Base-by-base conservation (phyloP, 164 flowering plant species). In the Chimonanthus salicifolius region DNA sequence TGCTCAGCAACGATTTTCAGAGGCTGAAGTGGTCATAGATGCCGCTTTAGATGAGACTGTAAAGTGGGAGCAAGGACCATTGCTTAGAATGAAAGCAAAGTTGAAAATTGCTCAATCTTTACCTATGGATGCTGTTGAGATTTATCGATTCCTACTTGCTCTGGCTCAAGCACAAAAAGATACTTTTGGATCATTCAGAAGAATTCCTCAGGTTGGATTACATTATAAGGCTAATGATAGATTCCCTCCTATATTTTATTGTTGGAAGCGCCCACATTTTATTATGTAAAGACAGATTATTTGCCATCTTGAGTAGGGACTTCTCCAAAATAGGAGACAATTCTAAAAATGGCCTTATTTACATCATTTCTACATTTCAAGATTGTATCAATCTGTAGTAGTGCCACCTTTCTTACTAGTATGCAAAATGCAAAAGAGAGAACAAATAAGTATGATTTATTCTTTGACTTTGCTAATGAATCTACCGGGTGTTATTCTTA, bases 21-120 rank as follows among this genome's bases (percentile, higher is more conserved):
- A 95, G 78, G 97, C 97, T 18, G 91, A 87, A 78, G 89, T 88
- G 69, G 97, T 93, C 7, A 88, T 78, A 62, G 99, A 89, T 85
- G 98, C 98, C 49, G 99, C 99, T 74, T 84, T 95, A 78, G 97
- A 93, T 77, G 98, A 93, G 83, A 93, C 98, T 69, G 83, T 92
- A 70, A 95, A 89, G 85, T 95, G 99, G 99, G 98, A 95, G 73
- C 98, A 90, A 83, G 98, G 94, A 65, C 89, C 97, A 64, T 77
- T 95, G 64, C 92, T 95, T 33, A 87, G 87, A 82, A 80, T 92
- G 80, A 95, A 93, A 77, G 97, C 99, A 48, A 89, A 92, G 81
- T 80, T 95, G 73, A 89, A 92, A 79, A 80, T 85, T 64, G 80
- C 88, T 7, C 92, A 85, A 74, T 88, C 95, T 74, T 80, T 72